Evolutionary conservation across 2,329 filamentous ascomycete genomes (phyloP), one percentile per base, ranked within the genome.

Genomic region (Rhexocercosporidium sp.): DNA sequence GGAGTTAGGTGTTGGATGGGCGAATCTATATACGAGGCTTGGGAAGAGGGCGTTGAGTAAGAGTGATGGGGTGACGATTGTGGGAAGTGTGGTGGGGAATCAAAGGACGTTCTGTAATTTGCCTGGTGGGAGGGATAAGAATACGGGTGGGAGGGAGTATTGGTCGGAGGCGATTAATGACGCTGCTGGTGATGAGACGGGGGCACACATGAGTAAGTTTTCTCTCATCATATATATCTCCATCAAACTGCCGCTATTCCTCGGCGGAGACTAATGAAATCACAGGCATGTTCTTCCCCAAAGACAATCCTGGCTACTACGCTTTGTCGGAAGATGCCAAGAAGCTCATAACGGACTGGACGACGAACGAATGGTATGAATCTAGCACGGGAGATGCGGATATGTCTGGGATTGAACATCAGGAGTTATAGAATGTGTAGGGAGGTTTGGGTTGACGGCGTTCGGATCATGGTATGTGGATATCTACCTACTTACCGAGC

Each of bases 81-180:
- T 86, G 63, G 82, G 85, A 29, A 85, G 84, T 31, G 85, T 92
- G 41, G 78, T 92, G 20, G 90, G 90, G 1, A 87, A 85, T 60
- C 85, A 94, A 69, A 85, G 96, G 73, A 98, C 95, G 0, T 99
- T 98, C 77, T 97, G 94, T 81, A 92, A 93, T 66, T 78, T 97
- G 64, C 93, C 94, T 27, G 27, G 34, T 14, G 61, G 61, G 20
- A 54, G 49, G 27, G 61, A 63, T 34, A 51, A 20, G 1, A 84
- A 85, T 71, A 85, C 83, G 65, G 80, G 81, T 69, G 79, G 65
- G 68, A 85, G 68, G 80, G 87, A 75, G 70, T 84, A 73, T 72
- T 96, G 92, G 91, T 83, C 84, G 70, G 85, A 88, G 74, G 90
- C 88, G 3, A 82, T 94, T 65, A 99, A 98, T 77, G 90, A 96